Percentiles rank a stretch among this genome's conserved stretches.
phyloP scores from a whole-genome alignment of 257 asterid species.

The Solanum virginianum region DNA sequence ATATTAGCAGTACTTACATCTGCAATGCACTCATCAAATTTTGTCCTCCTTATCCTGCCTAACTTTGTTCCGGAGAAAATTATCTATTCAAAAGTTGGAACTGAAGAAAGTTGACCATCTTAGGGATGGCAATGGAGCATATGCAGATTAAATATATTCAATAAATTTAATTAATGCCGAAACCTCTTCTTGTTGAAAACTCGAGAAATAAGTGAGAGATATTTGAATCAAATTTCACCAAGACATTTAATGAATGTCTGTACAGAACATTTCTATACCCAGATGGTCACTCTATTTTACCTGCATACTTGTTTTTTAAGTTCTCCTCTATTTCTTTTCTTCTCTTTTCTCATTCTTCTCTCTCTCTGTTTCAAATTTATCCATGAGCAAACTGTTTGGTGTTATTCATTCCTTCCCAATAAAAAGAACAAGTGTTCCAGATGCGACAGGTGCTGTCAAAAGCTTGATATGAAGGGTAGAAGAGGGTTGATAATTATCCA shows the following conservation, averaged over 20 bases:
- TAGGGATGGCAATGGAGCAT: not conserved
- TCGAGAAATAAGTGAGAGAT: not conserved
- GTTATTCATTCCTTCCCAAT: not conserved
- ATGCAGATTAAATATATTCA: not conserved
- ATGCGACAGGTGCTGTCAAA: not conserved
- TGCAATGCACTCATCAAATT: not conserved
- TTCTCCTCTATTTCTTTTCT: not conserved
- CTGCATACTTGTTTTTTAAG: not conserved
- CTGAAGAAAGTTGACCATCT: not conserved
- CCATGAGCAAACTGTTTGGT: not conserved
- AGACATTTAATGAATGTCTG: not conserved
- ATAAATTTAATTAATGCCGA: not conserved
- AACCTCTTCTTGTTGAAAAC: not conserved
- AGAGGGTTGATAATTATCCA: not conserved
- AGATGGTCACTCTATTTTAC: not conserved
- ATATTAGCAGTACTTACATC: not conserved
- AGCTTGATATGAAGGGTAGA: not conserved
- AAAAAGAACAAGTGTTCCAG: not conserved
- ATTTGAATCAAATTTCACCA: not conserved
- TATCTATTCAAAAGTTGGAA: not conserved
- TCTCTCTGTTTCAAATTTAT: not conserved
- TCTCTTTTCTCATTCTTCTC: not conserved
- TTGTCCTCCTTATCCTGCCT: not conserved
- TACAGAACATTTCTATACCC: not conserved
- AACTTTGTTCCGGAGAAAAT: constrained; percentile 5